phyloP scores from a whole-genome alignment of 331 rosid genomes.

The Cydonia oblonga region DNA sequence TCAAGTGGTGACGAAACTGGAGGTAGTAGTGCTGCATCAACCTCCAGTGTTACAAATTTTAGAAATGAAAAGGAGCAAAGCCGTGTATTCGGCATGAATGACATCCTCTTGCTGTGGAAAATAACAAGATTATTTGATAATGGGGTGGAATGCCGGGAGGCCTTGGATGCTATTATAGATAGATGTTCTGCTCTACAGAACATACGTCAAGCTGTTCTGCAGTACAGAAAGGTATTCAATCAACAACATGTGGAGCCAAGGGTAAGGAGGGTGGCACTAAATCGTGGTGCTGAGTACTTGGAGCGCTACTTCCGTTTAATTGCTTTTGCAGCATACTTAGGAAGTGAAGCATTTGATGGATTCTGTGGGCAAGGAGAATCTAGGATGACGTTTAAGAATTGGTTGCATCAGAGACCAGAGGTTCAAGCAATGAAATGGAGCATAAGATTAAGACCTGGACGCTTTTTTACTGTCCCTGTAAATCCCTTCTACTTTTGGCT shows the following conservation, averaged over 20 bases:
- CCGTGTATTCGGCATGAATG: constrained; percentile 66
- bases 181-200: constrained; percentile 81
- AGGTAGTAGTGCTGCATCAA: constrained; percentile 18
- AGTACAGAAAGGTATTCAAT: constrained; percentile 58
- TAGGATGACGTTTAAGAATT: constrained; percentile 69
- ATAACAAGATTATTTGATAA: constrained; percentile 76
- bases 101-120: constrained; percentile 72
- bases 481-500: constrained; percentile 17
- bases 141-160: constrained; percentile 81
- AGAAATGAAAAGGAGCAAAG: constrained; percentile 31
- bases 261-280: constrained; percentile 87
- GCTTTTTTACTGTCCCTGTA: constrained; percentile 83
- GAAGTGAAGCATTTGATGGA: constrained; percentile 90
- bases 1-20: constrained; percentile 69
- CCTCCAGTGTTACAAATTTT: constrained; percentile 19
- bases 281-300: constrained; percentile 87
- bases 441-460: constrained; percentile 80
- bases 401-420: constrained; percentile 85
- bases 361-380: constrained; percentile 72
- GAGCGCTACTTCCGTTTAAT: constrained; percentile 82
- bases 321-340: constrained; percentile 96
- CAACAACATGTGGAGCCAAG: constrained; percentile 84
- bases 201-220: constrained; percentile 76
- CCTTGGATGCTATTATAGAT: constrained; percentile 75
- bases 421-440: constrained; percentile 97